Base-by-base conservation (phyloP, 1,139 yeast genomes). In the Dujonia santamariae region DNA sequence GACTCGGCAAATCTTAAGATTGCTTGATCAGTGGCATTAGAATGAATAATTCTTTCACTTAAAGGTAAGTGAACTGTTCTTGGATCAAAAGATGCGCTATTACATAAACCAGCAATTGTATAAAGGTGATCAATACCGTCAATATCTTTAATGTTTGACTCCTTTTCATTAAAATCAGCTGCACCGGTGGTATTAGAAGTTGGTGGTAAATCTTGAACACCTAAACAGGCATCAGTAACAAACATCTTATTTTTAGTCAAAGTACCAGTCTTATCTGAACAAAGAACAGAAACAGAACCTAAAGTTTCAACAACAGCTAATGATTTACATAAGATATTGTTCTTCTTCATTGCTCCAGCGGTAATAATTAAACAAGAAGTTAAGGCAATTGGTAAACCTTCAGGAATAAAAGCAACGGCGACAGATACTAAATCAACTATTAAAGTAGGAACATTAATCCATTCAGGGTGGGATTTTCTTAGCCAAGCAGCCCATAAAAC, bases 11-110 rank as follows among this genome's bases (percentile, higher is more conserved):
- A 69, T 31, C 63, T 52, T 35, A 63, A 51, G 15, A 68, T 51
- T 4, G 78, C 75, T 33, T 61, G 60, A 43, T 73, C 78, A 2
- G 78, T 73, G 4, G 77, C 77, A 50, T 73, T 71, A 13, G 77
- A 75, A 27, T 54, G 59, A 26, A 64, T 49, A 4, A 48, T 46
- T 19, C 60, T 51, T 32, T 57, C 56, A 8, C 42, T 48, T 7
- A 53, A 36, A 9, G 36, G 37, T 7, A 26, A 19, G 14, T 28
- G 25, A 3, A 21, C 11, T 7, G 44, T 28, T 16, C 21, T 36
- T 2, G 33, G 49, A 22, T 53, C 54, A 40, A 59, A 54, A 7
- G 52, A 37, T 4, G 72, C 63, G 32, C 65, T 72, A 38, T 69
- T 73, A 44, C 78, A 73, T 18, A 73, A 45, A 9, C 54, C 46